phyloP scores from a whole-genome alignment of 2,329 filamentous ascomycete species.

The Parascedosporium putredinis region DNA sequence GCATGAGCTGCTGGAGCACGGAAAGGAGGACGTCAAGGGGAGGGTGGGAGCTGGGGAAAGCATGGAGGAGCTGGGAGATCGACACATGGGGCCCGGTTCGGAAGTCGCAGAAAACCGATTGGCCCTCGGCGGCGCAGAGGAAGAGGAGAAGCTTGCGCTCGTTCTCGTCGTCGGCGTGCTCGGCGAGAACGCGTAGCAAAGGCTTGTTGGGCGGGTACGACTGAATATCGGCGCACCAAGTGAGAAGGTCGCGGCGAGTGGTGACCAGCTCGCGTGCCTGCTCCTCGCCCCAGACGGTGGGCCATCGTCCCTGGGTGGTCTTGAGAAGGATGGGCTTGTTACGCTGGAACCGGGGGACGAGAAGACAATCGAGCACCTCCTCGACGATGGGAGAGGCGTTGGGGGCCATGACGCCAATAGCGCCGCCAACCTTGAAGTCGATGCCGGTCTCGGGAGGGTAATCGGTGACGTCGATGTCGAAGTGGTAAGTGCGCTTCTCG shows the following conservation, averaged over 20 bases:
- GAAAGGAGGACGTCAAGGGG: conserved; percentile 75
- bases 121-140: conserved; percentile 80
- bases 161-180: conserved; percentile 66
- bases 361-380: conserved; percentile 70
- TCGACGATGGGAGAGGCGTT: conserved; percentile 72
- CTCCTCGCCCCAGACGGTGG: conserved; percentile 95
- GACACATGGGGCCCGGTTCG: conserved; percentile 82
- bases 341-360: conserved; percentile 70
- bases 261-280: conserved; percentile 75
- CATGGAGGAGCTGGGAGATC: conserved; percentile 73
- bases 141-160: conserved; percentile 85
- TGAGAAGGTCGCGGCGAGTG: conserved; percentile 82
- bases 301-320: conserved; percentile 79
- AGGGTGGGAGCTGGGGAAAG: conserved; percentile 85
- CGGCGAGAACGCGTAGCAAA: conserved; percentile 74
- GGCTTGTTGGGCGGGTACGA: conserved; percentile 85
- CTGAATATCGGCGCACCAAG: conserved; percentile 91
- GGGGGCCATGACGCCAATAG: conserved; percentile 84
- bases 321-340: conserved; percentile 73
- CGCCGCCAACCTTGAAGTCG: conserved; percentile 94
- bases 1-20: conserved; percentile 80
- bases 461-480: conserved; percentile 91
- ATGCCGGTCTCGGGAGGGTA: conserved; percentile 77
- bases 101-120: conserved; percentile 87
- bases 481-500: conserved; percentile 95